phyloP scores from a whole-genome alignment of 2,329 filamentous ascomycete genomes.

The Ambrosiella beaveri region DNA sequence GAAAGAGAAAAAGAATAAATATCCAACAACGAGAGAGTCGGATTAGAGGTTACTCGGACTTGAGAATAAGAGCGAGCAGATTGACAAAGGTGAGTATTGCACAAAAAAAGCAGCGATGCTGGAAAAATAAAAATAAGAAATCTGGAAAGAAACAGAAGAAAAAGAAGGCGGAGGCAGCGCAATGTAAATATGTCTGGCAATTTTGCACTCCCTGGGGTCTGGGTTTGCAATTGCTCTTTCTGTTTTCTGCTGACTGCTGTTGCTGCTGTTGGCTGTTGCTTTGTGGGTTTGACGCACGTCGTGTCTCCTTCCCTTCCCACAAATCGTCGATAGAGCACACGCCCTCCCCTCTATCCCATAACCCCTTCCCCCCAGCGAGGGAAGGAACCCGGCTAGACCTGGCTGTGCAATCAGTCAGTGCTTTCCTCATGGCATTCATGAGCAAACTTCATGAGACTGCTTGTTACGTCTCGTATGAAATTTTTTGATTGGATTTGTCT shows the following conservation, averaged over 20 bases:
- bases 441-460: too few species aligned
- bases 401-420: constrained; percentile 1
- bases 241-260: background rate
- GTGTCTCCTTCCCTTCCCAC: background rate
- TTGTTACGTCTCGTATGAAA: background rate
- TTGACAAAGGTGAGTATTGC: constrained; percentile 5
- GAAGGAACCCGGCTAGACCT: constrained; percentile 5
- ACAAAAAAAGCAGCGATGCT: constrained; percentile 19
- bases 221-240: too few species aligned
- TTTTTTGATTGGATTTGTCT: background rate
- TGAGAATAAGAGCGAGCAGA: constrained; percentile 7
- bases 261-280: background rate
- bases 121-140: constrained; percentile 14
- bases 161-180: constrained; percentile 2
- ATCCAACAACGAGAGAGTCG: constrained; percentile 24
- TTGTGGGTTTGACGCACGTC: background rate
- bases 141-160: background rate
- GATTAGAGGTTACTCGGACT: constrained; percentile 15
- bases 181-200: constrained; percentile 5
- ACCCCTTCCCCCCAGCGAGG: background rate
- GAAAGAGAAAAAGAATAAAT: constrained; percentile 15
- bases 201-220: background rate
- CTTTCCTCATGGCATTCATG: background rate
- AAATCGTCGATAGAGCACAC: background rate
- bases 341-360: background rate